These are phyloP conservation scores for Penium margaritaceum DNA, from an alignment of 139 green algal species.

Conservation along the genomic window DNA sequence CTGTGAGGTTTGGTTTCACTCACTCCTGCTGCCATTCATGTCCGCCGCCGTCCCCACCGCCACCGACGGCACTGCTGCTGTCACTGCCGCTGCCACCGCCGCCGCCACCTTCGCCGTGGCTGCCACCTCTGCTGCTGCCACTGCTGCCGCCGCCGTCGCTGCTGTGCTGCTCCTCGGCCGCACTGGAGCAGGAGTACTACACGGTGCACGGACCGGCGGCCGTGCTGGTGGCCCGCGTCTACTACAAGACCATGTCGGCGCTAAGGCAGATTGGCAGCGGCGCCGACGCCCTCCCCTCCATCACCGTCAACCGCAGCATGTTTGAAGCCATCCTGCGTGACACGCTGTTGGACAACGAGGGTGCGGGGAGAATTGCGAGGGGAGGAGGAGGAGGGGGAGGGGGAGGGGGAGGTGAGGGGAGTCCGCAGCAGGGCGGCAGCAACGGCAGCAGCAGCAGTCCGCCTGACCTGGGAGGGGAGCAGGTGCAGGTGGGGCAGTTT, in stretches of 20 bases:
- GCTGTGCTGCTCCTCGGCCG: too few relatives aligned
- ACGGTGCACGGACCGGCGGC: slow-evolving; percentile 75
- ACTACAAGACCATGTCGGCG: slow-evolving; percentile 64
- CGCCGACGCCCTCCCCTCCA: slow-evolving; percentile 42
- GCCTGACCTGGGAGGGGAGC: not conserved
- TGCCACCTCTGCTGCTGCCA: too few relatives aligned
- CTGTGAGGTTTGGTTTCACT: too few relatives aligned
- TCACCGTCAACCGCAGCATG: slow-evolving; percentile 67
- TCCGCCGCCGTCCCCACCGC: too few relatives aligned
- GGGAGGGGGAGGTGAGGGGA: not conserved
- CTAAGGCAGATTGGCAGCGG: slow-evolving; percentile 21
- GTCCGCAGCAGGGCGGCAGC: not conserved
- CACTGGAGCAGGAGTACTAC: slow-evolving; percentile 58
- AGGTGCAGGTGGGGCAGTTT: too few relatives aligned
- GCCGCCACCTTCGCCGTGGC: too few relatives aligned
- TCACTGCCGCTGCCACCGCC: too few relatives aligned
- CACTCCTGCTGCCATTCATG: too few relatives aligned
- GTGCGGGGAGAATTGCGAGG: not conserved
- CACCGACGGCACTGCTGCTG: too few relatives aligned
- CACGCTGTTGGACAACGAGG: slow-evolving; percentile 62
- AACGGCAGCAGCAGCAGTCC: not conserved
- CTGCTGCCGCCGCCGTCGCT: too few relatives aligned
- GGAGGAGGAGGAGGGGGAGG: not conserved
- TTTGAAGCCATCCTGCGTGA: slow-evolving; percentile 69
- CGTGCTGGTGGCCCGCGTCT: slow-evolving; percentile 62